phyloP scores from a whole-genome alignment of 23 red algal species.

The Pyropia yezoensis region DNA sequence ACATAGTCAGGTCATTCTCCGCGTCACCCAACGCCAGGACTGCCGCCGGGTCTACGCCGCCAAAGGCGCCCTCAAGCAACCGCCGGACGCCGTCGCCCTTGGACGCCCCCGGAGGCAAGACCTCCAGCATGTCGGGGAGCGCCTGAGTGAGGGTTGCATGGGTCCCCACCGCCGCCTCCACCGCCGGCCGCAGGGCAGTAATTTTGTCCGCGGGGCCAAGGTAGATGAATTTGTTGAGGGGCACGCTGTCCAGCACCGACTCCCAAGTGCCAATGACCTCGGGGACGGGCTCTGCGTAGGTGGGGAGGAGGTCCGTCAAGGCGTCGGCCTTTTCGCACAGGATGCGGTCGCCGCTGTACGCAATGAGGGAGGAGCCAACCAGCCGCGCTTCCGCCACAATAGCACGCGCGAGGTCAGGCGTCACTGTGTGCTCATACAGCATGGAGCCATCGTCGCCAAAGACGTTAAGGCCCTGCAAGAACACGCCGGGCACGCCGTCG shows the following conservation, averaged over 20 bases:
- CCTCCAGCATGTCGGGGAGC: constrained; percentile 82
- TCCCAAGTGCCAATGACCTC: constrained; percentile 48
- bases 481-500: constrained; percentile 67
- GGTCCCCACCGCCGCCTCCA: constrained; percentile 38
- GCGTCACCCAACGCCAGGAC: constrained; percentile 88
- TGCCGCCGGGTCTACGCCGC: constrained; percentile 24
- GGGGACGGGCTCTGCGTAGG: constrained; percentile 61
- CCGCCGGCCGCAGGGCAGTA: constrained; percentile 38
- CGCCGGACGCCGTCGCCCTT: constrained; percentile 71
- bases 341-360: constrained; percentile 77
- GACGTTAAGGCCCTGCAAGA: constrained; percentile 81
- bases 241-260: constrained; percentile 10
- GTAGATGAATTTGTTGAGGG: constrained; percentile 84
- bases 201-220: constrained; percentile 33
- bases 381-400: constrained; percentile 29
- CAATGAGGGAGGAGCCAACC: constrained; percentile 48
- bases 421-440: constrained; percentile 43
- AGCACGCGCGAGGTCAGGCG: constrained; percentile 22
- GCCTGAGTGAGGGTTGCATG: constrained; percentile 58
- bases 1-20: constrained; percentile 88
- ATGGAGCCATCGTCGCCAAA: constrained; percentile 42
- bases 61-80: constrained; percentile 28
- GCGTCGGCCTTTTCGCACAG: constrained; percentile 56
- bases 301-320: constrained; percentile 42
- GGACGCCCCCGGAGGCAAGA: constrained; percentile 64